phyloP scores from a whole-genome alignment of 2,329 filamentous ascomycete genomes.

The Aspergillus candidus region DNA sequence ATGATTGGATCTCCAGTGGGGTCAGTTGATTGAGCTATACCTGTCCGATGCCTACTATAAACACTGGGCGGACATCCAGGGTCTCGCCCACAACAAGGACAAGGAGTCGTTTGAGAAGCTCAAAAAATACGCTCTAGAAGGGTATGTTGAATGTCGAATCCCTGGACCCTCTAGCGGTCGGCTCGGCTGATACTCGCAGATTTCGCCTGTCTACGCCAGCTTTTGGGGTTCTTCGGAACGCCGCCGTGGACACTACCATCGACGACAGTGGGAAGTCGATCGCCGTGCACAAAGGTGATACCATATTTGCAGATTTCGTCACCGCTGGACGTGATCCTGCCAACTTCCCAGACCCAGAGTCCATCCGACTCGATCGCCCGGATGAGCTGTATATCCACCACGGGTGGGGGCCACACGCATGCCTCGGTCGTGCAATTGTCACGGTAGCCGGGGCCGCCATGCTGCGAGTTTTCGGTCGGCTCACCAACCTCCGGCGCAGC shows the following conservation, averaged over 20 bases:
- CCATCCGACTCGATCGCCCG: conserved; percentile 3
- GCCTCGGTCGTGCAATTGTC: conserved; percentile 3
- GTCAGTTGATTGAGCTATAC: conserved; percentile 10
- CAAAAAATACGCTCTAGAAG: conserved; percentile 11
- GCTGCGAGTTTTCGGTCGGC: not conserved
- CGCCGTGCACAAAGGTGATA: not conserved
- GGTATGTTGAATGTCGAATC: not conserved
- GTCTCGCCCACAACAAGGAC: conserved; percentile 1
- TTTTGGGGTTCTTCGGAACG: conserved; percentile 8
- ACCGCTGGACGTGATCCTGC: conserved; percentile 2
- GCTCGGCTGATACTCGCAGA: not conserved
- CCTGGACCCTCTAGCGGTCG: no score
- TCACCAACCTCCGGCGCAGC: not conserved
- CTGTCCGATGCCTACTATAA: conserved; percentile 5
- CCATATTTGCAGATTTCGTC: conserved; percentile 4
- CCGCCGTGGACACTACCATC: not conserved
- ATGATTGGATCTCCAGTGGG: conserved; percentile 4
- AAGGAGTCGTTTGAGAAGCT: conserved; percentile 6
- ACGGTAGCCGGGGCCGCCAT: conserved; percentile 2
- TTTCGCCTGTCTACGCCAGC: conserved; percentile 10
- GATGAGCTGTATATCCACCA: conserved; percentile 4
- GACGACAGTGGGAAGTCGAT: not conserved
- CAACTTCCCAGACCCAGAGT: conserved; percentile 1
- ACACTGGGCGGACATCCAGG: conserved; percentile 8
- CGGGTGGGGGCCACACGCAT: conserved; percentile 4